These are phyloP conservation scores for Mariannaea sp. DNA, from an alignment of 2,329 filamentous ascomycete species.

Conservation along the genomic window DNA sequence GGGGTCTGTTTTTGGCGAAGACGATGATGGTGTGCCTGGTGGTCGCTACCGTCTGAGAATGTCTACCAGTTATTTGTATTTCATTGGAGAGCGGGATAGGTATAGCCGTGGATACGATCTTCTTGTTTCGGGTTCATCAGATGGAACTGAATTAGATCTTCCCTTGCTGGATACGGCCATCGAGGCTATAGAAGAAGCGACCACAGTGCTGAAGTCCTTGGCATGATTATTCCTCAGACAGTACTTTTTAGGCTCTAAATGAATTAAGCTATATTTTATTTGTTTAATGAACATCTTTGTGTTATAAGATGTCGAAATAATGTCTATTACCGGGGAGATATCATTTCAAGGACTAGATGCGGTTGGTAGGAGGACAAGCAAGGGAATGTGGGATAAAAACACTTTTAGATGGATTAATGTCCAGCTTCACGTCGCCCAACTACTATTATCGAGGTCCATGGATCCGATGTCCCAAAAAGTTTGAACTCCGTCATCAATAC, in stretches of 20 bases:
- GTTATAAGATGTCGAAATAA: too few relatives aligned
- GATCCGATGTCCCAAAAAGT: conserved; percentile 6
- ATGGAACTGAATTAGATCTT: background rate
- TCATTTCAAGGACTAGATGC: too few relatives aligned
- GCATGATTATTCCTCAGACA: too few relatives aligned
- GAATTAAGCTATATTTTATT: too few relatives aligned
- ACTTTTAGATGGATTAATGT: too few relatives aligned
- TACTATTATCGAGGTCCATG: background rate
- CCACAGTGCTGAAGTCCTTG: background rate
- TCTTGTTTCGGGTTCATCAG: background rate
- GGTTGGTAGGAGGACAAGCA: too few relatives aligned
- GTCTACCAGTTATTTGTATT: conserved; percentile 11
- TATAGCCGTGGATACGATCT: conserved; percentile 2
- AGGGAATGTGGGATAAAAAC: too few relatives aligned
- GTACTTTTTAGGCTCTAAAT: too few relatives aligned
- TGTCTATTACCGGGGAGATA: too few relatives aligned
- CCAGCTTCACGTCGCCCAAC: background rate
- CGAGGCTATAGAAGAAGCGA: background rate
- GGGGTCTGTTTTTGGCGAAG: conserved; percentile 4
- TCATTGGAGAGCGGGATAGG: background rate
- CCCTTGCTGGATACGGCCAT: background rate
- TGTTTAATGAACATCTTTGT: too few relatives aligned
- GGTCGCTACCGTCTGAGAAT: conserved; percentile 6
- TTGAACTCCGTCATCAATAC: background rate
- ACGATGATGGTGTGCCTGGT: background rate